A percentile compares a stretch with the other conserved stretches of the same genome.
phyloP scores from a whole-genome alignment of 805 yeast species.

The Lipomyces starkeyi region DNA sequence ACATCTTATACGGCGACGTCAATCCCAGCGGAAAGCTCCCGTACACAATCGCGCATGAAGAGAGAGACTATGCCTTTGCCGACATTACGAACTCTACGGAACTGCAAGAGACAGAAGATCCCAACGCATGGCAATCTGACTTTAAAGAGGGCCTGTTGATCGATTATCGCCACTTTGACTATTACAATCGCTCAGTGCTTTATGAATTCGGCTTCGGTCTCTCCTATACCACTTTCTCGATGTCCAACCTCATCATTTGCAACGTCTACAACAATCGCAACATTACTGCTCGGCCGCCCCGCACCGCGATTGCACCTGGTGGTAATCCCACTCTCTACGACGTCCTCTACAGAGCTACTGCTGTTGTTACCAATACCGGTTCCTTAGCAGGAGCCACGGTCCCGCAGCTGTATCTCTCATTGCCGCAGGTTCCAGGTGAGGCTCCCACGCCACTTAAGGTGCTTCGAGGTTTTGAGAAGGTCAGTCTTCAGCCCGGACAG shows the following conservation, averaged over 20 bases:
- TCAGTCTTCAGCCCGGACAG: conserved; percentile 53
- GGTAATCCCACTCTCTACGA: conserved; percentile 68
- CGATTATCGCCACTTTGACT: conserved; percentile 61
- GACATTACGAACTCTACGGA: neutral
- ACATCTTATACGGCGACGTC: conserved; percentile 62
- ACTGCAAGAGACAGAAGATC: conserved; percentile 53
- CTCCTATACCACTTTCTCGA: conserved; percentile 60
- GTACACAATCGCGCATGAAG: conserved; percentile 56
- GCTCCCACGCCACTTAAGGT: conserved; percentile 58
- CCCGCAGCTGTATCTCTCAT: conserved; percentile 59
- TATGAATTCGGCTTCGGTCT: conserved; percentile 70
- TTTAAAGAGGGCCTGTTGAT: conserved; percentile 59
- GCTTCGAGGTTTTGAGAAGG: conserved; percentile 63
- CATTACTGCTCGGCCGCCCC: conserved; percentile 24
- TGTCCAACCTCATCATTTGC: conserved; percentile 42
- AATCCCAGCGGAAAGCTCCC: conserved; percentile 68
- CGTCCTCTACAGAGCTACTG: conserved; percentile 54
- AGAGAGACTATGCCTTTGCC: neutral
- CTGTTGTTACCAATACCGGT: conserved; percentile 56
- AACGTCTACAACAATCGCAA: neutral
- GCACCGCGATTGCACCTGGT: conserved; percentile 58
- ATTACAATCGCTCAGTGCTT: conserved; percentile 49
- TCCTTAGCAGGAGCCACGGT: conserved; percentile 55
- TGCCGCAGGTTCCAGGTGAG: conserved; percentile 49
- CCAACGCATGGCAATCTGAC: conserved; percentile 62